Conservation (phyloP, 2,329 filamentous ascomycete species). For the Knufia petricola region DNA sequence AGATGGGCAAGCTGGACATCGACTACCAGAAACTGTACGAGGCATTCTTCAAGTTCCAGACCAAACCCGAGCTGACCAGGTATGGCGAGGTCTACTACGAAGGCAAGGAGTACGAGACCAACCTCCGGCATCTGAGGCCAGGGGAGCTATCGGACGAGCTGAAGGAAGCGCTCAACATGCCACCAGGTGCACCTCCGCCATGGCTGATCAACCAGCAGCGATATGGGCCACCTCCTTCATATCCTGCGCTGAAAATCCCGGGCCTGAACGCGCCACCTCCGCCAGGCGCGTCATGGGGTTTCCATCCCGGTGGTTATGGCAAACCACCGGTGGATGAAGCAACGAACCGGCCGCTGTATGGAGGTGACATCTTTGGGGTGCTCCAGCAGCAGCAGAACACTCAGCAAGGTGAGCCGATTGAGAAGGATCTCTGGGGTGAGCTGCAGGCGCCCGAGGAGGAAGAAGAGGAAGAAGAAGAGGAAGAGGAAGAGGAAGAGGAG, state of each 20-base stretch:
- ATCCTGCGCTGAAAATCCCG: conserved; percentile 88
- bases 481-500: conserved; percentile 58
- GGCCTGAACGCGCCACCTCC: conserved; percentile 90
- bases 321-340: conserved; percentile 86
- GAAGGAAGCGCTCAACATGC: conserved; percentile 88
- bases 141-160: conserved; percentile 83
- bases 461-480: conserved; percentile 57
- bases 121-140: conserved; percentile 78
- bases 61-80: conserved; percentile 83
- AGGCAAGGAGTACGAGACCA: conserved; percentile 95
- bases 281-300: conserved; percentile 83
- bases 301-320: conserved; percentile 88
- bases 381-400: conserved; percentile 51
- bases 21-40: conserved; percentile 98
- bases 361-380: conserved; percentile 88
- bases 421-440: conserved; percentile 86
- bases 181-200: conserved; percentile 81
- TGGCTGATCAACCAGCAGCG: conserved; percentile 98
- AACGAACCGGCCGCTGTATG: conserved; percentile 80
- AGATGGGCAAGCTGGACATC: conserved; percentile 95
- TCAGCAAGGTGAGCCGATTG: conserved; percentile 66
- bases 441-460: conserved; percentile 59
- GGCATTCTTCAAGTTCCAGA: conserved; percentile 96
- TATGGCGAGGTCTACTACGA: conserved; percentile 99
- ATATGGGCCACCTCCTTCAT: conserved; percentile 84